A percentile compares a stretch with the other conserved stretches of the same genome.
These are phyloP conservation scores for Aspergillus terreus DNA, from an alignment of 2,329 filamentous ascomycete genomes.

Conservation along the genomic window DNA sequence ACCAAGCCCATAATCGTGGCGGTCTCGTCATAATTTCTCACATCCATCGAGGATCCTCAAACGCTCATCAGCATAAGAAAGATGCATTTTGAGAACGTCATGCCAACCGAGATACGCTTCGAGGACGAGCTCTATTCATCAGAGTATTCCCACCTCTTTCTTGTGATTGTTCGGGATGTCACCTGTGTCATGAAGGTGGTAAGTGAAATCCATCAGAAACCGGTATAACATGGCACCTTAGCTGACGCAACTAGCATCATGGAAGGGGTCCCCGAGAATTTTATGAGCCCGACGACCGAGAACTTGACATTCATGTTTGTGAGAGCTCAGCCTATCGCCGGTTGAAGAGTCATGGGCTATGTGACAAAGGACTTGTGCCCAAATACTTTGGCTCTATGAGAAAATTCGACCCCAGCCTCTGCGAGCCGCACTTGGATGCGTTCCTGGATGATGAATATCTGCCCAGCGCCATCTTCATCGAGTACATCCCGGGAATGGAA, in stretches of 20 bases:
- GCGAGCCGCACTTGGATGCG: constrained; percentile 5
- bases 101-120: constrained; percentile 10
- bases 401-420: constrained; percentile 8
- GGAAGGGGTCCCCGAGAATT: constrained; percentile 5
- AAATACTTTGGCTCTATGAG: constrained; percentile 7
- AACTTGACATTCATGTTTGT: constrained; percentile 6
- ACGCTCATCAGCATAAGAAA: background rate
- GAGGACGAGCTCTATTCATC: constrained; percentile 8
- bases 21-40: too few species aligned
- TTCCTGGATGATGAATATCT: constrained; percentile 14
- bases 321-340: constrained; percentile 9
- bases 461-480: constrained; percentile 15
- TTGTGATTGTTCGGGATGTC: constrained; percentile 7
- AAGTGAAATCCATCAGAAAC: background rate
- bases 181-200: constrained; percentile 22
- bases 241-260: constrained; percentile 8
- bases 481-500: constrained; percentile 14
- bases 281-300: constrained; percentile 5
- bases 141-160: constrained; percentile 12
- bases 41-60: too few species aligned
- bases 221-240: background rate
- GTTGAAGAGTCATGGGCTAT: constrained; percentile 7
- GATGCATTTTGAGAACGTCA: background rate
- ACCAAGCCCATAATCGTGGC: too few species aligned
- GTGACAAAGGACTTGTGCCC: constrained; percentile 7